Conservation (phyloP, 169 alveolate genomes). For the Eimeria acervulina region DNA sequence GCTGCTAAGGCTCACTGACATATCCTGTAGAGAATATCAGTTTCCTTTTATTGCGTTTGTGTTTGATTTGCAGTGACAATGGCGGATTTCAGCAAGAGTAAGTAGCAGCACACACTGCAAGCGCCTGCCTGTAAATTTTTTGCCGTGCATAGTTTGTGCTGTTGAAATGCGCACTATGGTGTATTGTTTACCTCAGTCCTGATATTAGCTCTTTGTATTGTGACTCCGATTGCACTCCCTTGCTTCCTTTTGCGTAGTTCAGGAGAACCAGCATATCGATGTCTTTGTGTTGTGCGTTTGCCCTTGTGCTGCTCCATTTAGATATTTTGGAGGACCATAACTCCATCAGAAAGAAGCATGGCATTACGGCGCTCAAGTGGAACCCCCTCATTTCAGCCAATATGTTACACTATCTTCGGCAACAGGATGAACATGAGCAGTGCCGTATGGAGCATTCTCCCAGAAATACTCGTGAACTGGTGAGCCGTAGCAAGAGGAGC, state of each 20-base stretch:
- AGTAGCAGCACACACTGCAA: not conserved
- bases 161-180: no score
- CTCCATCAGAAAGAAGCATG: not conserved
- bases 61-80: constrained; percentile 61
- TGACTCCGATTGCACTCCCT: not conserved
- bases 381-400: constrained; percentile 49
- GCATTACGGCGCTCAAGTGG: not conserved
- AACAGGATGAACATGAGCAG: not conserved
- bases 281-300: not conserved
- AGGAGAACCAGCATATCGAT: not conserved
- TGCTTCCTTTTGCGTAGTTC: not conserved
- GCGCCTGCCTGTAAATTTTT: not conserved
- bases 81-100: not conserved
- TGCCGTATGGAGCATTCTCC: constrained; percentile 76
- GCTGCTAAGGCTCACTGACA: not conserved
- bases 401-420: not conserved
- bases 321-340: constrained; percentile 29
- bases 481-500: not conserved
- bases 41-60: no score
- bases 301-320: not conserved
- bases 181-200: not conserved
- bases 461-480: not conserved
- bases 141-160: not conserved
- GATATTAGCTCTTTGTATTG: no score
- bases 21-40: not conserved